Conservation (phyloP, 202 grass and related monocot genomes). For the Brachypodium distachyon region DNA sequence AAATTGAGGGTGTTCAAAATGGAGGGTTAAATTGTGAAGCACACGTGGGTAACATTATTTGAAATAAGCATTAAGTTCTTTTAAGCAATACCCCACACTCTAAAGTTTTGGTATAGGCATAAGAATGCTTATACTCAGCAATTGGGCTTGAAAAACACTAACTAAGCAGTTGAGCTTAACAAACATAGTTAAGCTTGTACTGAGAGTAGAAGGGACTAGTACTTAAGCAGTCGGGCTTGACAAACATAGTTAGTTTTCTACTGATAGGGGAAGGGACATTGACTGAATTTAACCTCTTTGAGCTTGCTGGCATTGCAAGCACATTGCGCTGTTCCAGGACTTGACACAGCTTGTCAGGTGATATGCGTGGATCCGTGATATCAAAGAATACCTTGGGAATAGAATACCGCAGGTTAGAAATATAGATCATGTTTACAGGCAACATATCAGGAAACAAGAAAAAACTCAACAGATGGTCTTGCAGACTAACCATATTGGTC, state of each 20-base stretch:
- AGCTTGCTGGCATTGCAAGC: constrained; percentile 70
- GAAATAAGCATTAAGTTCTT: no score
- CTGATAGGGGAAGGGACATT: not conserved
- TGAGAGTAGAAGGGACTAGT: no score
- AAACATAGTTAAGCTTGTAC: not conserved
- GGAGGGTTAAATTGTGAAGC: not conserved
- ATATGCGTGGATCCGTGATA: constrained; percentile 47
- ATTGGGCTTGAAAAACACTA: not conserved
- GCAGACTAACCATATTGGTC: constrained; percentile 73
- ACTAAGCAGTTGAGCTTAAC: not conserved
- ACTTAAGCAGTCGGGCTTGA: no score
- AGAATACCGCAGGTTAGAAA: not conserved
- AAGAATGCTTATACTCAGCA: not conserved
- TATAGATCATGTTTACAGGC: not conserved
- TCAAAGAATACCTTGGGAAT: constrained; percentile 62
- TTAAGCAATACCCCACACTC: no score
- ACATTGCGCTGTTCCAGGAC: constrained; percentile 57
- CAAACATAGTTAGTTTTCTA: no score
- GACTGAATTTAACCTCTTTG: constrained; percentile 41
- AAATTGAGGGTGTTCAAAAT: not conserved
- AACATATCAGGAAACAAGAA: not conserved
- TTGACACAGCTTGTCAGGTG: constrained; percentile 57
- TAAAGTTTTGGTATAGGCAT: not conserved
- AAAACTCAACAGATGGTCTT: not conserved
- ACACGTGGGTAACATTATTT: not conserved